A percentile compares a stretch with the other conserved stretches of the same genome.
phyloP scores from a whole-genome alignment of 2,329 filamentous ascomycete species.

The Monascus ruber region DNA sequence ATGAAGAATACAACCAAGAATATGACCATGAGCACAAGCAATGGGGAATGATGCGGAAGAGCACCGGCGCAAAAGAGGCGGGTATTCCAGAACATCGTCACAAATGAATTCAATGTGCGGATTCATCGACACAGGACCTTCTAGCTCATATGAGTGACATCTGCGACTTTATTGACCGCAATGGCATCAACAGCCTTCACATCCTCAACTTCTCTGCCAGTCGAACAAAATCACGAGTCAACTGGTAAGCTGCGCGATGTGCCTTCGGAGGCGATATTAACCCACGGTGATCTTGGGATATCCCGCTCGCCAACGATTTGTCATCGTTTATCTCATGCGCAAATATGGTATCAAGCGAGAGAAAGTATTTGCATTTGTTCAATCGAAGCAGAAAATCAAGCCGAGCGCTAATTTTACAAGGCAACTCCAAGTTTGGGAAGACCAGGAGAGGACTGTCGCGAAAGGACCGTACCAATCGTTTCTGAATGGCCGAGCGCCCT shows the following conservation, averaged over 20 bases:
- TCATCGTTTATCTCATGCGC: constrained; percentile 19
- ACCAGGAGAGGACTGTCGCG: constrained; percentile 12
- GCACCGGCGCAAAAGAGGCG: constrained; percentile 9
- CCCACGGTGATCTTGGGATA: constrained; percentile 17
- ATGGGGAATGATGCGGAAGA: constrained; percentile 8
- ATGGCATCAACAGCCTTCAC: constrained; percentile 8
- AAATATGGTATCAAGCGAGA: constrained; percentile 8
- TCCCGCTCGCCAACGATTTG: constrained; percentile 18
- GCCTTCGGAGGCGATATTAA: constrained; percentile 9
- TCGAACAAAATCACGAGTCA: constrained; percentile 2
- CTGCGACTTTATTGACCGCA: constrained; percentile 15
- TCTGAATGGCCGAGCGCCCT: constrained; percentile 12
- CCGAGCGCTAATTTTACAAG: constrained; percentile 15
- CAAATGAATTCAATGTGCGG: constrained; percentile 17
- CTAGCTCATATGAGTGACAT: constrained; percentile 14
- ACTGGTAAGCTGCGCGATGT: constrained; percentile 1
- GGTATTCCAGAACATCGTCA: constrained; percentile 13
- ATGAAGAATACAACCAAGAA: too few relatives aligned
- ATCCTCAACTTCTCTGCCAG: constrained; percentile 4
- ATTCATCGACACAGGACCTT: constrained; percentile 18
- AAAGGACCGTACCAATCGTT: constrained; percentile 14
- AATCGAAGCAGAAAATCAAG: constrained; percentile 14
- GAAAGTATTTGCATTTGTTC: constrained; percentile 12
- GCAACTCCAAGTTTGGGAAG: constrained; percentile 18
- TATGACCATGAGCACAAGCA: too few relatives aligned